These are phyloP conservation scores for Tieghemiomyces parasiticus DNA, from an alignment of 192 early-diverging fungal species.

Conservation along the genomic window DNA sequence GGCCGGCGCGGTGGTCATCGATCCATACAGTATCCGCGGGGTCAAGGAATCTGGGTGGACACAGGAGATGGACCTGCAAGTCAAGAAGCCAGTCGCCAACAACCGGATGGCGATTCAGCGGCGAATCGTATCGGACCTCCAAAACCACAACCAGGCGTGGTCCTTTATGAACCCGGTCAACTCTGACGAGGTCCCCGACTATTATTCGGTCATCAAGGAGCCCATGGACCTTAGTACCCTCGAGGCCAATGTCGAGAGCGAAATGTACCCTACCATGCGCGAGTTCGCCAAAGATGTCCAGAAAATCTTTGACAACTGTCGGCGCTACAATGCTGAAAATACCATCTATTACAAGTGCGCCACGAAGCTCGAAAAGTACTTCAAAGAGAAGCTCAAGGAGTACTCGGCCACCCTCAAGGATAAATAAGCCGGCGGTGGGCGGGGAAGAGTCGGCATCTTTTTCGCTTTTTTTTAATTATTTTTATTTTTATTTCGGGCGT, in stretches of 20 bases:
- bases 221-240: constrained; percentile 93
- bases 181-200: constrained; percentile 75
- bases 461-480: no score
- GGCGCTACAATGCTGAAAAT: constrained; percentile 77
- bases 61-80: constrained; percentile 57
- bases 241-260: constrained; percentile 66
- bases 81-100: background rate
- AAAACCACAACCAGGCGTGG: constrained; percentile 70
- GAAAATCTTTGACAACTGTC: constrained; percentile 91
- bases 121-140: constrained; percentile 59
- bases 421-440: constrained; percentile 1
- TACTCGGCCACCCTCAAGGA: constrained; percentile 25
- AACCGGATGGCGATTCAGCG: constrained; percentile 34
- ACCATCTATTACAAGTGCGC: constrained; percentile 75
- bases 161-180: constrained; percentile 90
- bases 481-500: no score
- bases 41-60: constrained; percentile 89
- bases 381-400: constrained; percentile 55
- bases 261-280: constrained; percentile 66
- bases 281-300: constrained; percentile 70
- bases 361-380: constrained; percentile 56
- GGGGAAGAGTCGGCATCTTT: no score
- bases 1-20: constrained; percentile 31
- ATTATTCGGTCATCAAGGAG: constrained; percentile 88
- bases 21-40: constrained; percentile 80